Percentiles rank a stretch among this genome's conserved stretches.
Conservation (phyloP, 2,329 filamentous ascomycete genomes). For the Aspergillus sp. region DNA sequence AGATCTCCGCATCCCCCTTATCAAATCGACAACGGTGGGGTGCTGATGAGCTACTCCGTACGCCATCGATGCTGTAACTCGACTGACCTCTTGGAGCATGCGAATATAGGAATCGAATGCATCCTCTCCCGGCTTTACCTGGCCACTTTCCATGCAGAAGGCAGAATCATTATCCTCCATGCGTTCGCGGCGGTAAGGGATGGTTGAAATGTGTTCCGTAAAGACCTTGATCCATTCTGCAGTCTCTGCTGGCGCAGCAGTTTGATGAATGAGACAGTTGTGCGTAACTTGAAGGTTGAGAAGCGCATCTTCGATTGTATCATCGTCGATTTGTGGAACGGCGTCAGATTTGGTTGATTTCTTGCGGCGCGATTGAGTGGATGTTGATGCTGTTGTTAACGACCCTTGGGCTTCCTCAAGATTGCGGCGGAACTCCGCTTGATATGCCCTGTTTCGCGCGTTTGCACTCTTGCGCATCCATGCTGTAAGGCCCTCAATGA, state of each 20-base stretch:
- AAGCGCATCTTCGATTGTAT: constrained; percentile 68
- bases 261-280: constrained; percentile 69
- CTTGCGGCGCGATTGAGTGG: constrained; percentile 25
- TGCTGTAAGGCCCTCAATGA: constrained; percentile 67
- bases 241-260: constrained; percentile 59
- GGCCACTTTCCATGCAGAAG: constrained; percentile 78
- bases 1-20: constrained; percentile 57
- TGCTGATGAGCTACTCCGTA: constrained; percentile 67
- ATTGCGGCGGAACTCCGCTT: constrained; percentile 60
- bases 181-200: constrained; percentile 62
- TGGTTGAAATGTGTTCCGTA: constrained; percentile 75
- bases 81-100: constrained; percentile 73
- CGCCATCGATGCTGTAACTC: constrained; percentile 71
- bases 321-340: constrained; percentile 59
- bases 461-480: constrained; percentile 71
- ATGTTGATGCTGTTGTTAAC: constrained; percentile 18
- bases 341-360: constrained; percentile 43
- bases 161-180: constrained; percentile 51
- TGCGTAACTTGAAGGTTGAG: constrained; percentile 69
- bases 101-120: constrained; percentile 66
- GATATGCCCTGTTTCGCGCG: constrained; percentile 66
- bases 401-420: constrained; percentile 35
- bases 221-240: constrained; percentile 72
- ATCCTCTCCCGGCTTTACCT: constrained; percentile 69
- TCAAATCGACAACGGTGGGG: constrained; percentile 57